Conservation (phyloP, 768 basidiomycete species). For the Gelatoporia subvermispora region DNA sequence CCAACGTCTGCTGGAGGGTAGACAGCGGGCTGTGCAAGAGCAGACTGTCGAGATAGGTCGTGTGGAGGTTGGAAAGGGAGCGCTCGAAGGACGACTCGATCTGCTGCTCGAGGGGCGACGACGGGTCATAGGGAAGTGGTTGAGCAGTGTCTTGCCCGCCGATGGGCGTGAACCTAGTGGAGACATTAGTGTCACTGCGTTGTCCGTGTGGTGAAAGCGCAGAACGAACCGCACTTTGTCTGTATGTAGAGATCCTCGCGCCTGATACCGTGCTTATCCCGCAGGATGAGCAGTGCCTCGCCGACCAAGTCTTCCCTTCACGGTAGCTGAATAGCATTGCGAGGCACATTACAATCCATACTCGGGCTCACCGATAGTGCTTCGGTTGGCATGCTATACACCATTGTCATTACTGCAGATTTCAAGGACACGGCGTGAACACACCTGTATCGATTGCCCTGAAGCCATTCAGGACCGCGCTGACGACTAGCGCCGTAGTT, state of each 20-base stretch:
- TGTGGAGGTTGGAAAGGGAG: slow-evolving; percentile 66
- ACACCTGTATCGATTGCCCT: slow-evolving; percentile 79
- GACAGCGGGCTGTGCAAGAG: slow-evolving; percentile 73
- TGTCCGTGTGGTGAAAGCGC: neutral
- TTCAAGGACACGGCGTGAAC: too few species aligned
- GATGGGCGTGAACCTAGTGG: slow-evolving; percentile 63
- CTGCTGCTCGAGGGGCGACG: slow-evolving; percentile 49
- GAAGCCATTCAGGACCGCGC: slow-evolving; percentile 73
- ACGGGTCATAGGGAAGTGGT: slow-evolving; percentile 70
- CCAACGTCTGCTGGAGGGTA: slow-evolving; percentile 52
- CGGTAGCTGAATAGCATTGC: slow-evolving; percentile 1
- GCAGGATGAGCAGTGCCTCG: slow-evolving; percentile 55
- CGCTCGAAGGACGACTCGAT: slow-evolving; percentile 54
- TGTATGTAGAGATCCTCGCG: slow-evolving; percentile 74
- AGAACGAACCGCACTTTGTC: slow-evolving; percentile 53
- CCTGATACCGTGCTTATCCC: slow-evolving; percentile 52
- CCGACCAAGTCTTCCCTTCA: slow-evolving; percentile 78
- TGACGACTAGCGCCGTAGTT: slow-evolving; percentile 62
- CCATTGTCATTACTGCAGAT: neutral
- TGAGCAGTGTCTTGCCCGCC: slow-evolving; percentile 65
- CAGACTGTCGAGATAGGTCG: slow-evolving; percentile 73
- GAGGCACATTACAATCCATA: neutral
- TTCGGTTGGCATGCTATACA: slow-evolving; percentile 61
- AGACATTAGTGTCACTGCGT: neutral
- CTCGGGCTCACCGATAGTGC: slow-evolving; percentile 52